Conservation (phyloP, 208 protist genomes). For the Leishmania martiniquensis region DNA sequence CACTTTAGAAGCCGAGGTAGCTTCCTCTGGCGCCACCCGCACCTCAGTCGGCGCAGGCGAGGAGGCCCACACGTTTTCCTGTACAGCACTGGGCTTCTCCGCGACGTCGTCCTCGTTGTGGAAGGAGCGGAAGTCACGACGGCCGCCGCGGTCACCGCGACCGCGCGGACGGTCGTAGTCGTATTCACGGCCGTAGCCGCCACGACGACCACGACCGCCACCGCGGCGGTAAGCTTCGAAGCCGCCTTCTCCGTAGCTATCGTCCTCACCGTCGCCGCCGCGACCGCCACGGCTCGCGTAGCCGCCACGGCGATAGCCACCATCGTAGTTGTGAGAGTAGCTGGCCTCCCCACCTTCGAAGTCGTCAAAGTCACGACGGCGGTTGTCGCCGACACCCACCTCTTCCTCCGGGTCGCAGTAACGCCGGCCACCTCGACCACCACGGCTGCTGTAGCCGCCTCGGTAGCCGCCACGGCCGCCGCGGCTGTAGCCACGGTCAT, state of each 20-base stretch:
- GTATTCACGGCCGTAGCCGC: slow-evolving; percentile 22
- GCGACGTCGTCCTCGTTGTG: slow-evolving; percentile 22
- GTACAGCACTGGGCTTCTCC: not conserved
- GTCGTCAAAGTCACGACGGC: slow-evolving; percentile 6
- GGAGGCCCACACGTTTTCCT: slow-evolving; percentile 29
- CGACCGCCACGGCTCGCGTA: slow-evolving; percentile 15
- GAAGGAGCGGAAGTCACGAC: slow-evolving; percentile 29
- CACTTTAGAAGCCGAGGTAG: not conserved
- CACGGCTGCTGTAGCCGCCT: slow-evolving; percentile 9
- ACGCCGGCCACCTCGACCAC: slow-evolving; percentile 26
- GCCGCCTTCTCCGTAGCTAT: not conserved
- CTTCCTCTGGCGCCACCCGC: slow-evolving; percentile 7
- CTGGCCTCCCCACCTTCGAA: slow-evolving; percentile 25
- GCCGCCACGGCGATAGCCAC: slow-evolving; percentile 34
- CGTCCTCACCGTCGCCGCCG: slow-evolving; percentile 12
- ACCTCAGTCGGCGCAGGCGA: slow-evolving; percentile 8
- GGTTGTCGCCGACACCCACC: slow-evolving; percentile 11
- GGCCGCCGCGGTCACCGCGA: slow-evolving; percentile 13
- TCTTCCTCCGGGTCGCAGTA: slow-evolving; percentile 34
- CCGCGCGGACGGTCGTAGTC: slow-evolving; percentile 25
- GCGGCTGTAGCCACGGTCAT: slow-evolving; percentile 28
- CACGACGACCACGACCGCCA: slow-evolving; percentile 12
- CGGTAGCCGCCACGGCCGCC: slow-evolving; percentile 21
- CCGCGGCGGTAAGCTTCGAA: slow-evolving; percentile 9
- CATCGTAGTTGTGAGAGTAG: slow-evolving; percentile 14